Percentiles rank a stretch among this genome's conserved stretches.
Conservation (phyloP, 768 basidiomycete genomes). For the Calocybe gangraenosa region DNA sequence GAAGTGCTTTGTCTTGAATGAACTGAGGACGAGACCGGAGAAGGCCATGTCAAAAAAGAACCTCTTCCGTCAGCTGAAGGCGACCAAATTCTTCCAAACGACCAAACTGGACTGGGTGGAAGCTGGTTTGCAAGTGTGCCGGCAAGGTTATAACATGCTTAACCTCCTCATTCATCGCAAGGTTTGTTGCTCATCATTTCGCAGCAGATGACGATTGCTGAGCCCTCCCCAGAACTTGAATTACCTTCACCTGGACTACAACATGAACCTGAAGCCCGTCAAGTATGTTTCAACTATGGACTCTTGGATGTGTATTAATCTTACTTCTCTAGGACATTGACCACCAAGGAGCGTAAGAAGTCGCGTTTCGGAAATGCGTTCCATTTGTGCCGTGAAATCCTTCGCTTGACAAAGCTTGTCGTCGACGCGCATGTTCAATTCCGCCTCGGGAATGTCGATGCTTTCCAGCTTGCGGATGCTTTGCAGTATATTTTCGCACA, state of each 20-base stretch:
- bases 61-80: slow-evolving; percentile 90
- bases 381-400: slow-evolving; percentile 95
- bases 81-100: slow-evolving; percentile 99
- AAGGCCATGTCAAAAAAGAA: slow-evolving; percentile 99
- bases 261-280: slow-evolving; percentile 97
- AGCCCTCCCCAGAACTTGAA: slow-evolving; percentile 63
- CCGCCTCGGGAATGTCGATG: slow-evolving; percentile 96
- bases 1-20: slow-evolving; percentile 94
- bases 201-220: background rate
- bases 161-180: slow-evolving; percentile 99
- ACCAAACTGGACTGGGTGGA: slow-evolving; percentile 99
- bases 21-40: slow-evolving; percentile 81
- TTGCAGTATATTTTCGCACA: slow-evolving; percentile 97
- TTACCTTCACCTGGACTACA: slow-evolving; percentile 95
- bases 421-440: slow-evolving; percentile 99
- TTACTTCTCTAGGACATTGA: slow-evolving; percentile 72
- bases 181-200: slow-evolving; percentile 32
- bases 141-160: slow-evolving; percentile 99
- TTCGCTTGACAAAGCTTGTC: slow-evolving; percentile 96
- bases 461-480: slow-evolving; percentile 98
- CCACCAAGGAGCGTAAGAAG: slow-evolving; percentile 99
- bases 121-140: slow-evolving; percentile 95
- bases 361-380: slow-evolving; percentile 99
- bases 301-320: background rate
- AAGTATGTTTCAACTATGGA: slow-evolving; percentile 41